Evolutionary conservation across 108 stramenopile genomes (phyloP).

Genomic region (Asterionellopsis glacialis): DNA sequence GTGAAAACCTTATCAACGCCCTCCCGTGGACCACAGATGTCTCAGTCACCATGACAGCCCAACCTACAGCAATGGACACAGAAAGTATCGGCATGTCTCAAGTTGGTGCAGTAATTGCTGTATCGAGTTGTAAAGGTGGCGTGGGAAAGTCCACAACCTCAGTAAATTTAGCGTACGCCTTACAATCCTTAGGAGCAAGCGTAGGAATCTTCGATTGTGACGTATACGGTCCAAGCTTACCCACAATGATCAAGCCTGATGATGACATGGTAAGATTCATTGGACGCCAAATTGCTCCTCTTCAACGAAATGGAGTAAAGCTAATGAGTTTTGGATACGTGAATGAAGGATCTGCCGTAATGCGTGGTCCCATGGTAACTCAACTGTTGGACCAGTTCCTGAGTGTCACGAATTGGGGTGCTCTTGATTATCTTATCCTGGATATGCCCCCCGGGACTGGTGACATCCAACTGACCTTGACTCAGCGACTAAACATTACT

Average conservation of each 20-base stretch:
- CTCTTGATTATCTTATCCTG: conserved; percentile 93
- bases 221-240: conserved; percentile 91
- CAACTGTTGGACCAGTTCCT: conserved; percentile 93
- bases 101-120: conserved; percentile 74
- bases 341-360: conserved; percentile 79
- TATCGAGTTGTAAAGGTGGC: conserved; percentile 90
- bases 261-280: conserved; percentile 73
- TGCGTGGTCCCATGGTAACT: conserved; percentile 88
- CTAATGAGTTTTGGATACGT: conserved; percentile 91
- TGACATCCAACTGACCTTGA: conserved; percentile 95
- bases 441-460: conserved; percentile 99
- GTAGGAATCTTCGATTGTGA: conserved; percentile 98
- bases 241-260: conserved; percentile 79
- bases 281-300: conserved; percentile 73
- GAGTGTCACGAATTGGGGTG: conserved; percentile 92
- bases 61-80: conserved; percentile 37
- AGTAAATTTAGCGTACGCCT: conserved; percentile 91
- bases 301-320: conserved; percentile 74
- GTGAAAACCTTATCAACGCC: conserved; percentile 48
- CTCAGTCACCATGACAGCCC: conserved; percentile 60
- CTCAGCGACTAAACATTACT: conserved; percentile 85
- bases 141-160: conserved; percentile 98
- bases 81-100: conserved; percentile 61
- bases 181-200: conserved; percentile 64
- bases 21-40: conserved; percentile 41